These are phyloP conservation scores for Cicer judaicum DNA, from an alignment of 306 rosid species.

Conservation along the genomic window DNA sequence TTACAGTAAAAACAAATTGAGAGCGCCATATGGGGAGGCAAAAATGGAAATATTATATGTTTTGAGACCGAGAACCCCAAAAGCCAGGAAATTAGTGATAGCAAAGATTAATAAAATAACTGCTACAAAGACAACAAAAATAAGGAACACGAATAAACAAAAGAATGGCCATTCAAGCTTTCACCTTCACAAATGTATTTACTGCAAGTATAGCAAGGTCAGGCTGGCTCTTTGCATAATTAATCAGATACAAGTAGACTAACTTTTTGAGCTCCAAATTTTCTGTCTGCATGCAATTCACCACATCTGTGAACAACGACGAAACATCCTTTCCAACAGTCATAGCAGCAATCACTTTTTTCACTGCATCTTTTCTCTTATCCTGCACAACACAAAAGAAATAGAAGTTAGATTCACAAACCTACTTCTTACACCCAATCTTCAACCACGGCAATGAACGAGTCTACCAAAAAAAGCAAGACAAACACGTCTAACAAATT, in stretches of 20 bases:
- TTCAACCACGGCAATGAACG: background rate
- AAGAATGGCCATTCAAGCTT: conserved; percentile 31
- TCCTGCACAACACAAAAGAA: conserved; percentile 62
- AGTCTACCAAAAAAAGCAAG: conserved; percentile 24
- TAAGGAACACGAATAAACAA: conserved; percentile 23
- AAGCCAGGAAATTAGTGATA: conserved; percentile 15
- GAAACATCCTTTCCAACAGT: conserved; percentile 99
- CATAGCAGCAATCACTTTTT: conserved; percentile 99
- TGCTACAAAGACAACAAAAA: background rate
- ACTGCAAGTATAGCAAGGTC: conserved; percentile 98
- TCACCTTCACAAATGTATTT: conserved; percentile 98
- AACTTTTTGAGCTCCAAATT: conserved; percentile 97
- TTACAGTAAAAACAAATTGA: background rate
- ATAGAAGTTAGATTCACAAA: conserved; percentile 22
- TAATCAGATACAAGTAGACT: conserved; percentile 90
- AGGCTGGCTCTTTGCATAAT: conserved; percentile 99
- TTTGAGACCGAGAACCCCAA: background rate
- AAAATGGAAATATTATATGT: background rate
- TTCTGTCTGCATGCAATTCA: conserved; percentile 98
- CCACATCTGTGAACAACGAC: conserved; percentile 94
- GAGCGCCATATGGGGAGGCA: background rate
- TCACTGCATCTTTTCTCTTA: conserved; percentile 98
- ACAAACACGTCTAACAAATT: conserved; percentile 4
- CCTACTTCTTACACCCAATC: conserved; percentile 13
- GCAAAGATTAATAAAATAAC: conserved; percentile 18